These are phyloP conservation scores for Debaryomyces subglobosus DNA, from an alignment of 1,139 yeast species.

Conservation along the genomic window DNA sequence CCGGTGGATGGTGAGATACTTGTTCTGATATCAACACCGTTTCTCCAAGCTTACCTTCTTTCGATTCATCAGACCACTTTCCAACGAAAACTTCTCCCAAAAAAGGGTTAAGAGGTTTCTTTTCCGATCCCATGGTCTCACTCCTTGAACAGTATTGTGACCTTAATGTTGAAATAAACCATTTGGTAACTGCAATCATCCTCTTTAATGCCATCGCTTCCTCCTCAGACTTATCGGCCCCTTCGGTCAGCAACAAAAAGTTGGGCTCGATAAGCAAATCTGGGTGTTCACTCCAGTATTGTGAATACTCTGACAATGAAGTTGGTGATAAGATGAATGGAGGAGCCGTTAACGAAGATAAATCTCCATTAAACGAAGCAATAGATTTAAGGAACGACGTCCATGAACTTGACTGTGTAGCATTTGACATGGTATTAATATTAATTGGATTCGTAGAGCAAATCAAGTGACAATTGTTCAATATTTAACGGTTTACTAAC, in stretches of 20 bases:
- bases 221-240: conserved; percentile 41
- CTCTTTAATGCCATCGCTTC: conserved; percentile 60
- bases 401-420: conserved; percentile 60
- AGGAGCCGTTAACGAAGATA: conserved; percentile 93
- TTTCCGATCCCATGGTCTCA: conserved; percentile 89
- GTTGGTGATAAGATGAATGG: conserved; percentile 95
- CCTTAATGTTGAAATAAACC: conserved; percentile 90
- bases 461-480: neutral
- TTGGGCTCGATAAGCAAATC: conserved; percentile 77
- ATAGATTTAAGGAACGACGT: conserved; percentile 87
- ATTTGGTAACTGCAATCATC: conserved; percentile 78
- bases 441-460: neutral
- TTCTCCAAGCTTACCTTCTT: conserved; percentile 58
- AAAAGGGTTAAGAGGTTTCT: conserved; percentile 94
- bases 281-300: conserved; percentile 92
- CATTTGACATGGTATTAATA: conserved; percentile 20
- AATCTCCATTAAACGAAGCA: conserved; percentile 92
- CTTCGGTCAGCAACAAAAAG: conserved; percentile 41
- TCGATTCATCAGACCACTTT: conserved; percentile 64
- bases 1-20: conserved; percentile 95
- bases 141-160: conserved; percentile 93
- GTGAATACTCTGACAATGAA: conserved; percentile 87
- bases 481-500: neutral
- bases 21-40: conserved; percentile 83
- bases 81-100: conserved; percentile 92